Base-by-base conservation (phyloP, 164 flowering plant genomes). In the Magnolia kwangsiensis region DNA sequence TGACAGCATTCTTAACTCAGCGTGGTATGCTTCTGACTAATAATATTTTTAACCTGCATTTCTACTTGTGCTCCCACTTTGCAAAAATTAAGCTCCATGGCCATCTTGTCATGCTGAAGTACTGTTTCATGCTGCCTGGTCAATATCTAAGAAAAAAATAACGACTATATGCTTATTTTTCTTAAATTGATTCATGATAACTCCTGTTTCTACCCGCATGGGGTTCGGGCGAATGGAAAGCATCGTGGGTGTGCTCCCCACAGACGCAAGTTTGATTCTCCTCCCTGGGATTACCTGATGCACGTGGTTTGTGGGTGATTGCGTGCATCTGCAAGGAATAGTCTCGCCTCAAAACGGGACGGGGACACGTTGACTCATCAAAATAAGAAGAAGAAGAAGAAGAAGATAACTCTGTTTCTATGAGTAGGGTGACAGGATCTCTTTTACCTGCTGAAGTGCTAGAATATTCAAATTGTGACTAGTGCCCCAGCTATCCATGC, bases 1-100 rank as follows among this genome's bases (percentile, higher is more conserved):
- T 94, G 99, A 96, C 99, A 2, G 96, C 98, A 71, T 96, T 92
- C 82, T 85, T 96, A 75, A 93, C 98, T 64, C 97, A 93, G 77
- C 90, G 80, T 68, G 98, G 99, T 96, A 92, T 66, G 63, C 72
- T 76, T 74, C 20, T 58, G 71, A 73, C 65, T 24, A 71, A 68
- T 50, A 27, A 61, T 37, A 51, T 74, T 68, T 37, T 31, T 69
- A 5, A 16, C 31, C n/a, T 68, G 10, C n/a, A 16, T 18, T 63
- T 67, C n/a, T 51, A 29, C 70, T 1, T 65, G 65, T 59, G 67
- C 71, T 63, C 51, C 9, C 21, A 58, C n/a, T 66, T 72, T 64
- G 45, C 45, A 3, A 37, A 19, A 63, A 20, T 61, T 31, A 31
- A 59, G 27, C 23, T 51, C 19, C 23, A 20, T 51, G 10, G 1